Evolutionary conservation across 371 early-diverging fungal species (phyloP).

Genomic region (Circinella umbellata): DNA sequence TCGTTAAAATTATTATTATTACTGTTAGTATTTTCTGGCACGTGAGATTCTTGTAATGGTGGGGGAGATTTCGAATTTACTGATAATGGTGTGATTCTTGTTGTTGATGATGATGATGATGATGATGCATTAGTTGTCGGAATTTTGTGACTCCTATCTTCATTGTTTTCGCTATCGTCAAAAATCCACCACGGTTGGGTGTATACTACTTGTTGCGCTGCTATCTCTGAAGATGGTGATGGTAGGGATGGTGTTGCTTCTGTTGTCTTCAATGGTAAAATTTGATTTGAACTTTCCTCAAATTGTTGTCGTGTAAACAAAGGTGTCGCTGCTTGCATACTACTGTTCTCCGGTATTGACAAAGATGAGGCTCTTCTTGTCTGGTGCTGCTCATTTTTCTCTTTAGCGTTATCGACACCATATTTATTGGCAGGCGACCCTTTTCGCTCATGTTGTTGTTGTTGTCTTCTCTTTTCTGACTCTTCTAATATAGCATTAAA

Average conservation of each 20-base stretch:
- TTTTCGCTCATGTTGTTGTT: too few relatives aligned
- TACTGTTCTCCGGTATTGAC: neutral
- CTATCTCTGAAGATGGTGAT: too few relatives aligned
- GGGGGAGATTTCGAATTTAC: neutral
- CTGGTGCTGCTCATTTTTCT: neutral
- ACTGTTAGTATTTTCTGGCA: too few relatives aligned
- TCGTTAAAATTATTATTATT: too few relatives aligned
- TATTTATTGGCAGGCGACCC: neutral
- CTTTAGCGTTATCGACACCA: neutral
- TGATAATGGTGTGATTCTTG: neutral
- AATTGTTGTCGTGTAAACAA: slow-evolving; percentile 1
- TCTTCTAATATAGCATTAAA: neutral
- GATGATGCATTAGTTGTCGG: neutral
- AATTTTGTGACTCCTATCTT: too few relatives aligned
- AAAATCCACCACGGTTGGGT: neutral
- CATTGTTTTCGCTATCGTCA: neutral
- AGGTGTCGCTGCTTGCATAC: neutral
- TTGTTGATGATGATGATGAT: neutral
- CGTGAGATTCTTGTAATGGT: too few relatives aligned
- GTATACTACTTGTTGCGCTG: neutral
- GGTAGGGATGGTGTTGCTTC: too few relatives aligned
- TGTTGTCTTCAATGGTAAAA: neutral
- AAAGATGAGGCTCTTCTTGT: neutral
- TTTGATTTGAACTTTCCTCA: slow-evolving; percentile 8
- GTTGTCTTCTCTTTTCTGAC: too few relatives aligned